These are phyloP conservation scores for Polygonum aviculare DNA, from an alignment of 148 eudicot genomes.

Conservation along the genomic window DNA sequence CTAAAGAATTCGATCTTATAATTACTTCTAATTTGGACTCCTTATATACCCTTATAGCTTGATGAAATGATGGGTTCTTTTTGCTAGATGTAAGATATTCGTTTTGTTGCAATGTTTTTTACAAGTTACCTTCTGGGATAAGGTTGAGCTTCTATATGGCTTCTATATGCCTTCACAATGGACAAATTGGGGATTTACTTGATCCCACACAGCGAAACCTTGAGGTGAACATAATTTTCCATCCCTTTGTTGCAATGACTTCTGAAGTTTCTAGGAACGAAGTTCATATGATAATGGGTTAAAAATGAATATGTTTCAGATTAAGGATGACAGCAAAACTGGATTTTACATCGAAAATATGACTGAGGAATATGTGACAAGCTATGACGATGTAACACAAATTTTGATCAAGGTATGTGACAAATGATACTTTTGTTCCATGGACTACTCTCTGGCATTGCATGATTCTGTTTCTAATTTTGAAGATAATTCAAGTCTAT, in stretches of 20 bases:
- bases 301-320: slow-evolving; percentile 31
- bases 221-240: slow-evolving; percentile 36
- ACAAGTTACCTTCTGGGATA: background rate
- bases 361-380: slow-evolving; percentile 85
- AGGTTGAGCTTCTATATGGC: background rate
- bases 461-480: background rate
- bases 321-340: slow-evolving; percentile 74
- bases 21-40: background rate
- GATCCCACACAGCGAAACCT: slow-evolving; percentile 76
- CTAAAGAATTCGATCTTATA: background rate
- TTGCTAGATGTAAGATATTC: background rate
- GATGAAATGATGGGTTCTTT: background rate
- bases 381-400: slow-evolving; percentile 84
- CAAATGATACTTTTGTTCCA: background rate
- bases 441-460: background rate
- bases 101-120: background rate
- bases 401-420: slow-evolving; percentile 62
- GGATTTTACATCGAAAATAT: slow-evolving; percentile 81
- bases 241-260: background rate
- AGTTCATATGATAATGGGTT: background rate
- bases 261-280: background rate
- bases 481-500: background rate
- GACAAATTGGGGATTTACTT: slow-evolving; percentile 82
- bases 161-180: slow-evolving; percentile 48
- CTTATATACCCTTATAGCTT: background rate